Base-by-base conservation (phyloP, 164 flowering plant species). In the Stephania japonica region DNA sequence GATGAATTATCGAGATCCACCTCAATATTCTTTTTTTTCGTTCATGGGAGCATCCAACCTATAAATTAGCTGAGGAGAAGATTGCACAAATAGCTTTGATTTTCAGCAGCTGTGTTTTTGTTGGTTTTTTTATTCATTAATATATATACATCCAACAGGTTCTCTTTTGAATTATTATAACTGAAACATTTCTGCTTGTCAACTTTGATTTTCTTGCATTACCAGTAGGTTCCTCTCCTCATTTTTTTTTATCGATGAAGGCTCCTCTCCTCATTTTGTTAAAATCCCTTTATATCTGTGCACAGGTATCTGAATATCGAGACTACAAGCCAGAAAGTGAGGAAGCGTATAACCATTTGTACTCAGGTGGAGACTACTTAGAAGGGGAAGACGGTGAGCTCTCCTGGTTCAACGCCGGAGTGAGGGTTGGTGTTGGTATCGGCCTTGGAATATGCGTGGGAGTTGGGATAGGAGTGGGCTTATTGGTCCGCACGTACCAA, bases 401-500 rank as follows among this genome's bases (percentile, higher is more conserved):
- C 23, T 85, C 96, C 44, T 93, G 93, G 96, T 91, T 93, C 81
- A 91, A 90, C 80, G 91, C 94, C 0, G 98, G 97, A 7, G 94
- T 93, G 70, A 83, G 97, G 73, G 97, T 91, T 21, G 98, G 97
- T 12, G 94, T 93, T 9, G 97, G 98, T 25, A 87, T 91, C 42
- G 94, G 98, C 38, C 94, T 93, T 25, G 98, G 98, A 42, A 74
- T 91, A 76, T 91, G 98, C 49, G 75, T 93, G 9, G 94, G 98
- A 53, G 38, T 93, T 7, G 98, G 98, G 8, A 80, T 91, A 25
- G 98, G 98, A 70, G 94, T 90, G 25, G 94, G 97, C 27, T 78
- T 93, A 80, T 77, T 91, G 68, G 92, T 86, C 61, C 97, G 92
- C 41, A 86, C 94, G 13, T 93, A 93, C 83, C 93, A 87, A 78